phyloP scores from a whole-genome alignment of 1,284 basidiomycete species.

The Lignosus rhinocerotis region DNA sequence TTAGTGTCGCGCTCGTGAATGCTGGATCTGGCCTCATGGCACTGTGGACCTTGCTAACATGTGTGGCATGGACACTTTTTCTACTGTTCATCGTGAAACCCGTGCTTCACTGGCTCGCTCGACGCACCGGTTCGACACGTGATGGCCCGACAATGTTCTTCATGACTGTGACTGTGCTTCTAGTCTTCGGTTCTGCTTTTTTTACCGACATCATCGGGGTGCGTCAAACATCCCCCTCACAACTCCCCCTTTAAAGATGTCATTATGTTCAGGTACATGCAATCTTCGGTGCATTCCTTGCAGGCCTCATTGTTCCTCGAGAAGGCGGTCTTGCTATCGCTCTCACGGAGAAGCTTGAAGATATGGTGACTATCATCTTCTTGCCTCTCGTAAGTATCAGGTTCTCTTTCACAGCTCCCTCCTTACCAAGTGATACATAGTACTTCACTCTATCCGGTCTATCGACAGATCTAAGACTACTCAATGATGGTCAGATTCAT shows the following conservation, averaged over 20 bases:
- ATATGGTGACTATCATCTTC: slow-evolving; percentile 60
- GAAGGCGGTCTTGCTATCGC: slow-evolving; percentile 63
- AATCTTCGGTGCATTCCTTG: slow-evolving; percentile 79
- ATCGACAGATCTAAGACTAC: slow-evolving; percentile 63
- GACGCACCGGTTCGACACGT: slow-evolving; percentile 78
- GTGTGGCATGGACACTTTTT: slow-evolving; percentile 81
- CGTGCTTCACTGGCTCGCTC: slow-evolving; percentile 70
- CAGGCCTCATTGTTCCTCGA: slow-evolving; percentile 65
- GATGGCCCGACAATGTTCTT: slow-evolving; percentile 69
- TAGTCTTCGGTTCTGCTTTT: slow-evolving; percentile 67
- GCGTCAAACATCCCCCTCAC: background rate
- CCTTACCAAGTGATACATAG: slow-evolving; percentile 22
- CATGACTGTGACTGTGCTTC: slow-evolving; percentile 62
- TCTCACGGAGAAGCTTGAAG: slow-evolving; percentile 68
- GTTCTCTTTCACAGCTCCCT: background rate
- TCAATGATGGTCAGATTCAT: slow-evolving; percentile 41
- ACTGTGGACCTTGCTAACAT: slow-evolving; percentile 80
- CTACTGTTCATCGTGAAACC: slow-evolving; percentile 74
- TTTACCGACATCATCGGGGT: slow-evolving; percentile 84
- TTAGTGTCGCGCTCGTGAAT: slow-evolving; percentile 91
- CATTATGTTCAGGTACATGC: slow-evolving; percentile 57
- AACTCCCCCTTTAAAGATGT: background rate
- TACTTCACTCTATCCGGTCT: slow-evolving; percentile 70
- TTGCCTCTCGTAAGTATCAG: slow-evolving; percentile 53
- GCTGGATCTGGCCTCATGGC: slow-evolving; percentile 74